Base-by-base conservation (phyloP, 129 eudicot species). In the Chrysanthemum lavandulifolium region DNA sequence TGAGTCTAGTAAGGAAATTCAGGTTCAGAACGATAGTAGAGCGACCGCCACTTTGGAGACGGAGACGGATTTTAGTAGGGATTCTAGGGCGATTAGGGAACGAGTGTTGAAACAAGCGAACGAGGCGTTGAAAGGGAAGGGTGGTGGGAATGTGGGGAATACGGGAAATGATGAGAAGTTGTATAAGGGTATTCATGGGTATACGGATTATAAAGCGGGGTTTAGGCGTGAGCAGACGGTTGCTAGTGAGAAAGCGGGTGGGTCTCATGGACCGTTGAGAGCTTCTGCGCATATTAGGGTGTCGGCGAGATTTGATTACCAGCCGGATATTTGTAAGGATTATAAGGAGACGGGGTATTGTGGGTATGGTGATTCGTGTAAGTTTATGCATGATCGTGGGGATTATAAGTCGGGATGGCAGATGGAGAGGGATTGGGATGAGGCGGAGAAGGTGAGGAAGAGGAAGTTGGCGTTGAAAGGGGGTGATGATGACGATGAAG, bases 321-420 rank as follows among this genome's bases (percentile, higher is more conserved):
- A 94, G 86, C 99, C 97, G 2, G 99, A 94, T 36, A 94, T 94
- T 14, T 94, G 99, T 19, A 94, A 94, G 76, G 99, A 94, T 78
- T 94, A 94, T 71, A 94, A 91, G 68, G 97, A 91, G 74, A 91
- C 95, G 0, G 97, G 84, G 68, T 93, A 94, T 72, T 94, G 99
- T 81, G 99, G 99, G 33, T 94, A 94, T 67, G 99, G 97, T 12
- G 99, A 94, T 84, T 82, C 99, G 0, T 94, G 99, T 67, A 90
- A 94, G 82, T 94, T 94, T 76, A 90, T 94, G 99, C 99, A 94
- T 71, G 99, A 94, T 78, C 84, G 99, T 14, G 99, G 99, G 58
- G 99, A 94, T 86, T 94, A 94, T 58, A 94, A 94, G 79, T 86
- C 98, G 0, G 97, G 98, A 12, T 94, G 98, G 98, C 98, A 90